Percentiles rank a stretch among this genome's conserved stretches.
These are phyloP conservation scores for Cylindrotheca closterium DNA, from an alignment of 108 stramenopile genomes.

Conservation along the genomic window DNA sequence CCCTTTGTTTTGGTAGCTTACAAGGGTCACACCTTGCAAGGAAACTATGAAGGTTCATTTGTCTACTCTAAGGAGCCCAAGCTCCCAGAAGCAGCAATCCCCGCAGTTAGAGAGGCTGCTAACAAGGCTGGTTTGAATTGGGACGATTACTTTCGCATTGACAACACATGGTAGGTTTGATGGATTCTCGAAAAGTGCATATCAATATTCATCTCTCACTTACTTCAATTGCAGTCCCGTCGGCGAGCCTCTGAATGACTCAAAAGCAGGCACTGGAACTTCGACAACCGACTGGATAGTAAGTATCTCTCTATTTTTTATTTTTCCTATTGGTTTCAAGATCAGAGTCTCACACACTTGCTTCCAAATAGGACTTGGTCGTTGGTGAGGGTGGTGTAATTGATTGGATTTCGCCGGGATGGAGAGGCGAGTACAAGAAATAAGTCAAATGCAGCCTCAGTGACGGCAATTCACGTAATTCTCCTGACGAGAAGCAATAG, in stretches of 20 bases:
- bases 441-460: too few relatives aligned
- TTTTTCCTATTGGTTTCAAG: too few relatives aligned
- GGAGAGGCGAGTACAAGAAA: slow-evolving; percentile 85
- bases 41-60: slow-evolving; percentile 95
- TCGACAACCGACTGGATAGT: slow-evolving; percentile 80
- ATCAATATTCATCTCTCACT: neutral
- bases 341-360: neutral
- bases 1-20: slow-evolving; percentile 89
- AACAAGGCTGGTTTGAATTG: slow-evolving; percentile 77
- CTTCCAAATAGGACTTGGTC: slow-evolving; percentile 44
- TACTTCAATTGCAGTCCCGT: slow-evolving; percentile 29
- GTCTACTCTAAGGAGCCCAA: slow-evolving; percentile 84
- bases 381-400: slow-evolving; percentile 84
- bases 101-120: slow-evolving; percentile 78
- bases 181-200: neutral
- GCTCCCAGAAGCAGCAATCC: slow-evolving; percentile 69
- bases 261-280: slow-evolving; percentile 72
- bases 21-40: slow-evolving; percentile 94
- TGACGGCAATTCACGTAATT: too few relatives aligned
- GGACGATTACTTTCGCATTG: slow-evolving; percentile 66
- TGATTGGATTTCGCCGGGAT: slow-evolving; percentile 87
- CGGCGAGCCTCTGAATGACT: slow-evolving; percentile 63
- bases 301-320: too few relatives aligned
- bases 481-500: too few relatives aligned
- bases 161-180: slow-evolving; percentile 62